Evolutionary conservation across 2,329 filamentous ascomycete genomes (phyloP).

Genomic region (Pestalotiopsis sp.): DNA sequence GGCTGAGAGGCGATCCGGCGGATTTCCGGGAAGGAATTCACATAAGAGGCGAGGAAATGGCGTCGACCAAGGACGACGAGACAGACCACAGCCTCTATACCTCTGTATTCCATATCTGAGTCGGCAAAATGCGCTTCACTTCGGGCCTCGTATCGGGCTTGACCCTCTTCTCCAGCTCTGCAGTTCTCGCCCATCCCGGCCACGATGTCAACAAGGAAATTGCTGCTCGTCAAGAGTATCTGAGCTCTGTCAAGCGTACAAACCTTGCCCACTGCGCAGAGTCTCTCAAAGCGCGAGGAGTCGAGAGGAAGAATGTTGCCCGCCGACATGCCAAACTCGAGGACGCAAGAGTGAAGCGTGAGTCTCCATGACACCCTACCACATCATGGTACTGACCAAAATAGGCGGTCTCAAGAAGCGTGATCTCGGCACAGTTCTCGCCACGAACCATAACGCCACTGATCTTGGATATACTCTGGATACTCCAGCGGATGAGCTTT

Average conservation of each 20-base stretch:
- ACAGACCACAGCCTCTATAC: background rate
- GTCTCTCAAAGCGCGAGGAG: conserved; percentile 49
- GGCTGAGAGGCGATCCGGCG: background rate
- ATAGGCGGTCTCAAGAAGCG: conserved; percentile 25
- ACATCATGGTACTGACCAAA: background rate
- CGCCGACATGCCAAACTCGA: conserved; percentile 46
- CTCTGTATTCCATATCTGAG: background rate
- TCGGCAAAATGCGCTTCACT: conserved; percentile 27
- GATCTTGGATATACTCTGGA: conserved; percentile 31
- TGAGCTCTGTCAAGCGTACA: conserved; percentile 40
- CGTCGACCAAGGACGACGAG: background rate
- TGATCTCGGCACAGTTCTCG: conserved; percentile 30
- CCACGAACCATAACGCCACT: conserved; percentile 30
- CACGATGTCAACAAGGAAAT: conserved; percentile 51
- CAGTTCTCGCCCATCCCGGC: conserved; percentile 47
- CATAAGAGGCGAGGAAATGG: background rate
- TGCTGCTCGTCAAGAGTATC: conserved; percentile 49
- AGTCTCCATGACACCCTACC: background rate
- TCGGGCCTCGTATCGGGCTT: conserved; percentile 21
- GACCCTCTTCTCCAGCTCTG: conserved; percentile 16
- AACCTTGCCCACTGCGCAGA: conserved; percentile 49
- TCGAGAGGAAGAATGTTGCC: conserved; percentile 43
- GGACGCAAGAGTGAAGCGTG: conserved; percentile 7
- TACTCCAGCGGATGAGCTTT: conserved; percentile 39
- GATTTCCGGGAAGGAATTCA: background rate